Base-by-base conservation (phyloP, 192 early-diverging fungal genomes). In the Podila epicladia region DNA sequence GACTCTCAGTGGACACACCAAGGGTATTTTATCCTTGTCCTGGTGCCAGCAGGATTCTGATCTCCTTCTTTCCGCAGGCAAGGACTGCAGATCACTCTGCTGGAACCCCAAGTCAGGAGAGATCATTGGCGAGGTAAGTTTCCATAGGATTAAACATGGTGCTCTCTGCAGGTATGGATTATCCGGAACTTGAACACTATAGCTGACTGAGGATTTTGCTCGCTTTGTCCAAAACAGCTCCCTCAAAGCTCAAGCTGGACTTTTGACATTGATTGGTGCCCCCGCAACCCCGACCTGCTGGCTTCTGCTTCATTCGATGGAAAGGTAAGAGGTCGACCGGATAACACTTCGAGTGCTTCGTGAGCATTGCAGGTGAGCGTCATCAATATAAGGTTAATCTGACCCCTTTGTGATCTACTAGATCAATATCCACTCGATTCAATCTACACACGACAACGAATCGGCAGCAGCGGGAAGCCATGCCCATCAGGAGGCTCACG, bases 41-140 rank as follows among this genome's bases (percentile, higher is more conserved):
- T 99, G 98, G 98, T 98, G 96, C 85, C 89, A 91, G 55, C 96
- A 95, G 75, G 98, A 99, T 82, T 86, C 95, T 0, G 95, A 97
- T 63, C 83, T 99, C 45, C 86, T 99, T 37, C 83, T 99, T n/a
- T 93, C 92, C 24, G 93, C 94, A 82, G 96, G 96, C 69, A 99
- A 99, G 82, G 98, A 99, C 76, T 97, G 94, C 84, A 86, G 95
- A 53, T 96, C 97, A 0, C 87, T 98, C 28, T 94, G 95, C 67
- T 98, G 97, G 97, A 94, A 97, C 73, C 92, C 96, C n/a, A 84
- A 73, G 58, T 87, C 85, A 5, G 94, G 92, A 55, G 93, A 94
- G 73, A 85, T 94, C 26, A 88, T 99, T 78, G 98, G 97, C 35
- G 96, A 98, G 71, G 82, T 78, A 83, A 26, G 51, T 1, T 45